phyloP scores from a whole-genome alignment of 768 basidiomycete genomes.

The Rhizopogon vinicolor region DNA sequence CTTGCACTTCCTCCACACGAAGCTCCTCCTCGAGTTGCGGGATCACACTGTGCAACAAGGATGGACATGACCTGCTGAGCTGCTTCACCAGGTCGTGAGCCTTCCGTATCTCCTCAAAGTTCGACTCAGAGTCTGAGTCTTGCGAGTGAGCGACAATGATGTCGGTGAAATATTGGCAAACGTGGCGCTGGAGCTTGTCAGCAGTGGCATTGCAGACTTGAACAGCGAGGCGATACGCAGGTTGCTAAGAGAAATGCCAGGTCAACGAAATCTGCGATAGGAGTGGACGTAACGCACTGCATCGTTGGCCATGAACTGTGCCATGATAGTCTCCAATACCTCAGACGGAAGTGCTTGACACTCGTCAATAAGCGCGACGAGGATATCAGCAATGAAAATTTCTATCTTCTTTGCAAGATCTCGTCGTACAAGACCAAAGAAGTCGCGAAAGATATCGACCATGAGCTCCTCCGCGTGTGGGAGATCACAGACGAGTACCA shows the following conservation, averaged over 20 bases:
- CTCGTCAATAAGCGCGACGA: conserved; percentile 88
- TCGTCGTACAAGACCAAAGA: conserved; percentile 77
- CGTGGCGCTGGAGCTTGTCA: conserved; percentile 84
- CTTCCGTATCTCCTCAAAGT: conserved; percentile 61
- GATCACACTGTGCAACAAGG: conserved; percentile 83
- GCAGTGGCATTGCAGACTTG: conserved; percentile 80
- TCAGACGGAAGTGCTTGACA: conserved; percentile 69
- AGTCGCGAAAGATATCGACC: conserved; percentile 74
- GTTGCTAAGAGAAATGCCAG: conserved; percentile 41
- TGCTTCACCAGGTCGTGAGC: conserved; percentile 86
- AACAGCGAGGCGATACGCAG: conserved; percentile 77
- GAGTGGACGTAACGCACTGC: conserved; percentile 40
- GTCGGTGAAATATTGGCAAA: conserved; percentile 91
- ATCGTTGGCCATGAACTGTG: conserved; percentile 81
- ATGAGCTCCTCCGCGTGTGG: conserved; percentile 84
- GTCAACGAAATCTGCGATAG: not conserved
- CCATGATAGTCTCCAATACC: conserved; percentile 76
- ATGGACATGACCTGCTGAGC: conserved; percentile 74
- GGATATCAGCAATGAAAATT: conserved; percentile 82
- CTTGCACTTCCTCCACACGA: conserved; percentile 62
- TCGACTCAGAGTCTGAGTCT: conserved; percentile 50
- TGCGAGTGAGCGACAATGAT: conserved; percentile 61
- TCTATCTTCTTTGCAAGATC: conserved; percentile 78
- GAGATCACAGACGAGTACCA: conserved; percentile 90
- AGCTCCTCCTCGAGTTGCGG: conserved; percentile 92